A percentile compares a stretch with the other conserved stretches of the same genome.
Evolutionary conservation across 1,139 yeast genomes (phyloP).

Genomic region (Pichia cactophila): DNA sequence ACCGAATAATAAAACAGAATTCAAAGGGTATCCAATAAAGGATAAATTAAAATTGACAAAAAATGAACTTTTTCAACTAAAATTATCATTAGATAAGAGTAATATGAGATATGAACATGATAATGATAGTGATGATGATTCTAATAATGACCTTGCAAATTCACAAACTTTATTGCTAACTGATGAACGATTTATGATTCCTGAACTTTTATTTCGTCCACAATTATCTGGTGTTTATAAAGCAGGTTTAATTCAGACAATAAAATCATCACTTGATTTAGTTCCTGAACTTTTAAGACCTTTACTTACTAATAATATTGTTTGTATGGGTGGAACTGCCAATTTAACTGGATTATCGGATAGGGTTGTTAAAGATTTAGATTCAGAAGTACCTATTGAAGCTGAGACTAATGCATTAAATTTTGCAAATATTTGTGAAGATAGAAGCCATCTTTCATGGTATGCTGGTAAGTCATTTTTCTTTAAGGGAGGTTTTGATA

Average conservation of each 20-base stretch:
- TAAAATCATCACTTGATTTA: slow-evolving; percentile 60
- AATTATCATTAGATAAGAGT: slow-evolving; percentile 4
- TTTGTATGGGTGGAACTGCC: slow-evolving; percentile 77
- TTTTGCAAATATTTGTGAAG: slow-evolving; percentile 11
- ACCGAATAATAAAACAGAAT: slow-evolving; percentile 80
- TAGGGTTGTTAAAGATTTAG: slow-evolving; percentile 53
- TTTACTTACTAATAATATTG: slow-evolving; percentile 69
- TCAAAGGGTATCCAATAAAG: slow-evolving; percentile 52
- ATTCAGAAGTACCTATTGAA: slow-evolving; percentile 57
- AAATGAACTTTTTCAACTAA: slow-evolving; percentile 3
- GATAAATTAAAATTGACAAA: slow-evolving; percentile 19
- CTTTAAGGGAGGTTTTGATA: slow-evolving; percentile 40
- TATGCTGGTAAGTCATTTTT: slow-evolving; percentile 49
- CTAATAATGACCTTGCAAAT: slow-evolving; percentile 26
- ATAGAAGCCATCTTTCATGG: slow-evolving; percentile 40
- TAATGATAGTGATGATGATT: slow-evolving; percentile 15
- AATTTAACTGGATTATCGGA: slow-evolving; percentile 59
- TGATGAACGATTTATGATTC: slow-evolving; percentile 83
- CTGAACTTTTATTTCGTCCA: slow-evolving; percentile 84
- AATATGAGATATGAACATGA: not conserved
- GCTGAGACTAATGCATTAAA: slow-evolving; percentile 25
- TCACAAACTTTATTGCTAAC: slow-evolving; percentile 55
- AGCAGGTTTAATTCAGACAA: slow-evolving; percentile 65
- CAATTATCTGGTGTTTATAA: slow-evolving; percentile 72
- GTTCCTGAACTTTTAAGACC: slow-evolving; percentile 75